phyloP scores from a whole-genome alignment of 2,329 filamentous ascomycete genomes.

The Immersiporthe knoxdaviesiana region DNA sequence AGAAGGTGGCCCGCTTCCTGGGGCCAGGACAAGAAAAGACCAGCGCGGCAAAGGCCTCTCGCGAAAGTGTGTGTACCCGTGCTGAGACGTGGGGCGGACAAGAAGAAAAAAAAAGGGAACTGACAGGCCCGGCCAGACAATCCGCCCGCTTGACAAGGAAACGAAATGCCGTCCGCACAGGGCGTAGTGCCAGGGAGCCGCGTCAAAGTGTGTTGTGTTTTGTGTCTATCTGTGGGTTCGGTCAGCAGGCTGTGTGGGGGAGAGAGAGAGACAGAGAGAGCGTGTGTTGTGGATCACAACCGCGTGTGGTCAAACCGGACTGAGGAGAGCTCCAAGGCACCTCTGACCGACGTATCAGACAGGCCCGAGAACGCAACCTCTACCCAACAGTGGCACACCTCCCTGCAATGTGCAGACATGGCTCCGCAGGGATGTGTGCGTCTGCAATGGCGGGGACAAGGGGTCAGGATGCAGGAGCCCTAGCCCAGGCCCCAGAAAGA shows the following conservation, averaged over 20 bases:
- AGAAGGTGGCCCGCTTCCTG: conserved; percentile 12
- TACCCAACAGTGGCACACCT: conserved; percentile 26
- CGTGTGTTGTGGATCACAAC: conserved; percentile 13
- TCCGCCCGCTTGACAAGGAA: conserved; percentile 18
- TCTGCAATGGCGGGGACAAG: conserved; percentile 28
- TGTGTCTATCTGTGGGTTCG: conserved; percentile 22
- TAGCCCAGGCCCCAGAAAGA: conserved; percentile 29
- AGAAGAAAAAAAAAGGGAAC: conserved; percentile 6
- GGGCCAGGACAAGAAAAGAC: conserved; percentile 6
- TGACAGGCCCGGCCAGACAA: conserved; percentile 25
- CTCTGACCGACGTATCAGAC: conserved; percentile 29
- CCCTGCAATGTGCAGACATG: conserved; percentile 22
- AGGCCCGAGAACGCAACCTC: conserved; percentile 24
- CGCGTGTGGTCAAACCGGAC: conserved; percentile 16
- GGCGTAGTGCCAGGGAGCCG: conserved; percentile 23
- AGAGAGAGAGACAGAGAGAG: no score
- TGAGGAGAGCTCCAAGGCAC: conserved; percentile 18
- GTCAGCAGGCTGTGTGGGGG: conserved; percentile 21
- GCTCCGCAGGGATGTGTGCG: conserved; percentile 23
- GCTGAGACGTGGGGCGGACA: conserved; percentile 19
- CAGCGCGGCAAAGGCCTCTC: neutral
- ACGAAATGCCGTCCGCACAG: conserved; percentile 3
- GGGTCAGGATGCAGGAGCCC: conserved; percentile 26
- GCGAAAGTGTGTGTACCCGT: neutral
- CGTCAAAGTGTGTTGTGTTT: conserved; percentile 22